Evolutionary conservation across 83 land plant species (phyloP), one percentile per base, ranked within the genome.

Genomic region (Diphasiastrum complanatum): DNA sequence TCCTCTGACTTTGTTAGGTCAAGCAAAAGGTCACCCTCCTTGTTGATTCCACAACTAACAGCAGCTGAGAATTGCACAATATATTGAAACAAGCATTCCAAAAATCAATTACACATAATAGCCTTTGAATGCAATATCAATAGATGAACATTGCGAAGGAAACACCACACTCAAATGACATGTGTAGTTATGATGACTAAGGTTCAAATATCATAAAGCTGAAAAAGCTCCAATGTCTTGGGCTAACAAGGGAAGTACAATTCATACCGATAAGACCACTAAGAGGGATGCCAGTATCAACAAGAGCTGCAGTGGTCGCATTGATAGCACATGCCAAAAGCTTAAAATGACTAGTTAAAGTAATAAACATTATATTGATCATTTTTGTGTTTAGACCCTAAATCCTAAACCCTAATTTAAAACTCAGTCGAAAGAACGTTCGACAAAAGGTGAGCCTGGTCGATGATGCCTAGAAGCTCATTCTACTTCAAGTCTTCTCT

Each of bases 271-370:
- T 72, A 51, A 86, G 70, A 51, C 85, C 76, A 51, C 68, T 86
- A 45, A 86, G 63, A 53, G 97, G 92, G 58, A 90, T 73, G 60
- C 89, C 92, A 29, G 97, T 83, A 71, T 90, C 97, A 25, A 90
- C 82, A 35, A 90, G 78, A 18, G 97, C 97, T 63, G 82, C 88
- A 76, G 89, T 86, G 34, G 84, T 72, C 67, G 97, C 97, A 76
- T 90, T 86, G 49, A 90, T 78, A 19, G 87, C 87, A 78, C 87
- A 83, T 45, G 85, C 66, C 27, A 83, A 60, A 25, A 81, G 76
- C 87, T 83, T 38, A 26, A 27, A 24, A 11, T 32, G 48, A 47
- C 4, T 40, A 2, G 61, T 66, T 23, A 52, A 71, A 74, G 76
- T 45, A 38, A 8, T 16, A 67, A 25, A 3, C 29, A 40, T 45